These are phyloP conservation scores for Fagopyrum homotropicum DNA, from an alignment of 148 eudicot genomes.

Conservation along the genomic window DNA sequence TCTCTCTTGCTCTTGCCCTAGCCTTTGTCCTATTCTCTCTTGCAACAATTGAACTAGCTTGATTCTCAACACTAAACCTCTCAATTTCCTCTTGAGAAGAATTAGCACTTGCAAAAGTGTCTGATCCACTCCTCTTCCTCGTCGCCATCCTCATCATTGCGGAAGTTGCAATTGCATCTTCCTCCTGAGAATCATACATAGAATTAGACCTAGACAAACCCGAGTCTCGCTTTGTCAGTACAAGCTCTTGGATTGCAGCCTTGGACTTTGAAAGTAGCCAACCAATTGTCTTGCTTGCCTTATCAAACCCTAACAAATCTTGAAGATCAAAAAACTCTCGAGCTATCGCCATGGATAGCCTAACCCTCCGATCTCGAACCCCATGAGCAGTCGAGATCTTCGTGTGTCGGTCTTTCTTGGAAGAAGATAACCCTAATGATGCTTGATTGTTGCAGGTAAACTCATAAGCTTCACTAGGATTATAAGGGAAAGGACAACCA, in stretches of 20 bases:
- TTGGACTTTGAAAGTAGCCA: constrained; percentile 11
- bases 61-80: not conserved
- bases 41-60: not conserved
- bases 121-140: not conserved
- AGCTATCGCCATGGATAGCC: constrained; percentile 10
- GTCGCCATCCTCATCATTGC: not conserved
- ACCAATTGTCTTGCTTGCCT: constrained; percentile 2
- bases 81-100: not conserved
- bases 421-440: not conserved
- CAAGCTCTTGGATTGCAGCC: constrained; percentile 8
- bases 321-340: constrained; percentile 13
- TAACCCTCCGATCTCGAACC: constrained; percentile 8
- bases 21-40: constrained; percentile 12
- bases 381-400: constrained; percentile 14
- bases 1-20: constrained; percentile 9
- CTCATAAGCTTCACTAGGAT: not conserved
- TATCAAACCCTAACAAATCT: constrained; percentile 10
- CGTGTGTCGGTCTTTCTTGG: constrained; percentile 10
- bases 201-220: constrained; percentile 7
- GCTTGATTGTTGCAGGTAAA: not conserved
- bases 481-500: not conserved
- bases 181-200: not conserved
- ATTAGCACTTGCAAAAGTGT: not conserved
- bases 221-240: not conserved
- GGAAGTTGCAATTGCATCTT: not conserved